phyloP scores from a whole-genome alignment of 495 filamentous ascomycete species.

The Terfezia boudieri region DNA sequence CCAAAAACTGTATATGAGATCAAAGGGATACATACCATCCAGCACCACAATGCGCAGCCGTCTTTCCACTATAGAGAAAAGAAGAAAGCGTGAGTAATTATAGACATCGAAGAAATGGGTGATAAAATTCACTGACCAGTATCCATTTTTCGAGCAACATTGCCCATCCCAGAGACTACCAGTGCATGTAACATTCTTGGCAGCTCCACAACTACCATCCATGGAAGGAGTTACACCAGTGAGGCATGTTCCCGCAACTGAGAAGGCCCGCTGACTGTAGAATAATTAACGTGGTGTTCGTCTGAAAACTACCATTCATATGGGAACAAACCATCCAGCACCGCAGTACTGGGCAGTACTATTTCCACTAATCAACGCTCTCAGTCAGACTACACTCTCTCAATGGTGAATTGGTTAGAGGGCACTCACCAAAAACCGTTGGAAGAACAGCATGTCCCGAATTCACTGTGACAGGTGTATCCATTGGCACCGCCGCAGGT shows the following conservation, averaged over 20 bases:
- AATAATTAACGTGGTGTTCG: neutral
- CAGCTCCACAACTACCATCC: constrained; percentile 1
- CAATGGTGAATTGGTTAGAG: neutral
- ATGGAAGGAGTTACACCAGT: neutral
- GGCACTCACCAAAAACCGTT: constrained; percentile 3
- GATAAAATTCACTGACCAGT: neutral
- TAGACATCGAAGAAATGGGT: no score
- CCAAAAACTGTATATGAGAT: no score
- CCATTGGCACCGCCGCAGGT: constrained; percentile 6
- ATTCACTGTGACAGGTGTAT: constrained; percentile 6
- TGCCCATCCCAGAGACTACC: neutral
- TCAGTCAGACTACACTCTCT: neutral
- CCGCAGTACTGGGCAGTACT: constrained; percentile 2
- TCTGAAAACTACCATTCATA: neutral
- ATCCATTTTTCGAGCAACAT: constrained; percentile 3
- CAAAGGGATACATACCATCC: no score
- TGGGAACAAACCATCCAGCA: constrained; percentile 3
- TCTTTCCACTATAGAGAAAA: neutral
- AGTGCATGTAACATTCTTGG: neutral
- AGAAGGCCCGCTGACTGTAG: constrained; percentile 3
- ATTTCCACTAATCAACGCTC: neutral
- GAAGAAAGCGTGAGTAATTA: no score
- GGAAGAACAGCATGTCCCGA: constrained; percentile 12
- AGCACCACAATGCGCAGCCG: neutral
- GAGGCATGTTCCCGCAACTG: neutral